Conservation (phyloP, 208 protist genomes). For the Trypanosoma brucei region DNA sequence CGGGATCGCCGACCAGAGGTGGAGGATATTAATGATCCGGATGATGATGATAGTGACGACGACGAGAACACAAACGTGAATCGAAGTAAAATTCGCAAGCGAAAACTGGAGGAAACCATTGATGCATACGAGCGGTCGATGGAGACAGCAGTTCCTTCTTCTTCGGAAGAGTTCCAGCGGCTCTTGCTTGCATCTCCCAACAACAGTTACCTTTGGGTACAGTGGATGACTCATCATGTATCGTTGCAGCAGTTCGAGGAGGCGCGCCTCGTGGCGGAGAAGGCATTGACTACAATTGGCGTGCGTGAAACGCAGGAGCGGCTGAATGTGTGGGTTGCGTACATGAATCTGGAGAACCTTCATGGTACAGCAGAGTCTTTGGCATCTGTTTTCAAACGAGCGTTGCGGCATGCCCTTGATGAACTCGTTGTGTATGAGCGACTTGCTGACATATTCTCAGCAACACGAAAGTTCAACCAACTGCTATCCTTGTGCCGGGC, state of each 20-base stretch:
- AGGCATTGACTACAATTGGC: conserved; percentile 87
- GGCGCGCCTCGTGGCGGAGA: conserved; percentile 86
- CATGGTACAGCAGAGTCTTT: conserved; percentile 90
- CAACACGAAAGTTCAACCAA: conserved; percentile 68
- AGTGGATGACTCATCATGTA: conserved; percentile 91
- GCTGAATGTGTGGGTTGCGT: conserved; percentile 92
- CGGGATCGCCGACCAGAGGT: conserved; percentile 19
- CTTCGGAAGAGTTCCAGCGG: conserved; percentile 86
- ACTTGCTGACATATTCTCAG: conserved; percentile 82
- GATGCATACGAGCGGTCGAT: conserved; percentile 84
- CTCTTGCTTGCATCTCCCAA: conserved; percentile 86
- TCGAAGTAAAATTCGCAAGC: conserved; percentile 35
- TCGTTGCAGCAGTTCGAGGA: conserved; percentile 82
- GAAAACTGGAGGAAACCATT: conserved; percentile 75
- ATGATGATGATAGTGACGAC: conserved; percentile 12
- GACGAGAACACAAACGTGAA: conserved; percentile 14
- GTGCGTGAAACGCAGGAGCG: conserved; percentile 75
- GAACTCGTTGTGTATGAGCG: conserved; percentile 65
- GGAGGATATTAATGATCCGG: conserved; percentile 23
- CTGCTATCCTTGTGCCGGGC: conserved; percentile 79
- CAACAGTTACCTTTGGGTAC: conserved; percentile 91
- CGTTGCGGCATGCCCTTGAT: conserved; percentile 62
- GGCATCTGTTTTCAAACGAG: conserved; percentile 75
- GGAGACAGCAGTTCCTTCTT: conserved; percentile 64
- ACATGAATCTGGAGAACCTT: conserved; percentile 92